phyloP scores from a whole-genome alignment of 345 rosid genomes.

The Salix dunnii region DNA sequence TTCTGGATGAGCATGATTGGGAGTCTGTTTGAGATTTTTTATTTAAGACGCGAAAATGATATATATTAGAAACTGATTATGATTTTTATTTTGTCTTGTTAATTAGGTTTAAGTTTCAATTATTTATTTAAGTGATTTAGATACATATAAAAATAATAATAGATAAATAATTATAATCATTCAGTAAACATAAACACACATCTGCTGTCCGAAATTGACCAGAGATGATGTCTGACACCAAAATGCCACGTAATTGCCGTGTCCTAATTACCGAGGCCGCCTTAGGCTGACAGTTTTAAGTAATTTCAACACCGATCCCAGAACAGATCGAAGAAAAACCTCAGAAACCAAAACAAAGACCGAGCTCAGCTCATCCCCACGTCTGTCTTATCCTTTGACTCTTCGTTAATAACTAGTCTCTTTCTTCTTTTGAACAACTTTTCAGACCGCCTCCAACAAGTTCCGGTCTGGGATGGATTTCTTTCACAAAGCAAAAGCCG shows the following conservation, averaged over 20 bases:
- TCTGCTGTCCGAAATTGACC: too few relatives aligned
- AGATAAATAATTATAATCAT: too few relatives aligned
- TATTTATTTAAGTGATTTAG: too few relatives aligned
- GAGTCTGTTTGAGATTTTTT: too few relatives aligned
- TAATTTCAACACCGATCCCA: not conserved
- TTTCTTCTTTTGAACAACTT: not conserved
- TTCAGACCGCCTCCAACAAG: not conserved
- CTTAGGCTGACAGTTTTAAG: not conserved
- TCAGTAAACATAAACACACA: too few relatives aligned
- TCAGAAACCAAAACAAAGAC: not conserved
- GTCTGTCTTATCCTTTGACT: not conserved
- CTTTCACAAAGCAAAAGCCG: slow-evolving; percentile 25
- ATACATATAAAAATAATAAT: too few relatives aligned
- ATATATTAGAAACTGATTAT: too few relatives aligned
- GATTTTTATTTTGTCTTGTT: too few relatives aligned
- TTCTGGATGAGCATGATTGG: too few relatives aligned
- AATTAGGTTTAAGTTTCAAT: too few relatives aligned
- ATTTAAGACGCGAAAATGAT: too few relatives aligned
- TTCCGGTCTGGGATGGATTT: slow-evolving; percentile 25
- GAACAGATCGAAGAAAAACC: not conserved
- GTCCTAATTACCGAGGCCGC: not conserved
- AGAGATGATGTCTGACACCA: too few relatives aligned
- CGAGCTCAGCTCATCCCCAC: not conserved
- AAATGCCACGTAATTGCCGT: not conserved
- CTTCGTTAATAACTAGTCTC: not conserved